A percentile compares a stretch with the other conserved stretches of the same genome.
These are phyloP conservation scores for Paramyrothecium roridum DNA, from an alignment of 2,329 filamentous ascomycete genomes.

Conservation along the genomic window DNA sequence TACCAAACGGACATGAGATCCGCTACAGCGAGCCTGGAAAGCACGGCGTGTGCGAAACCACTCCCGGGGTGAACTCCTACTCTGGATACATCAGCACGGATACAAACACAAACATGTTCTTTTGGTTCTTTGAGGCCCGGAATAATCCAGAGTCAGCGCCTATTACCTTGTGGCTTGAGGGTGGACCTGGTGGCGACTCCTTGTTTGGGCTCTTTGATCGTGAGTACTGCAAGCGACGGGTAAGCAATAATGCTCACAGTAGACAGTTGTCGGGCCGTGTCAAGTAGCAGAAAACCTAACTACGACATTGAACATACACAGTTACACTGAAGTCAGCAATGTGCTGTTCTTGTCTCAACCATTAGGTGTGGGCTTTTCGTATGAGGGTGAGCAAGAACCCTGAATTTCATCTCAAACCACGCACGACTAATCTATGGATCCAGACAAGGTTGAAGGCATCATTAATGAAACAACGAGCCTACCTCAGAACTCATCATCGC, in stretches of 20 bases:
- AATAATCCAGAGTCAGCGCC: slow-evolving; percentile 11
- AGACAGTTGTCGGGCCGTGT: slow-evolving; percentile 5
- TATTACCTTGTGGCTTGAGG: slow-evolving; percentile 55
- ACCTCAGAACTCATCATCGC: background rate
- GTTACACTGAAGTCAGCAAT: slow-evolving; percentile 9
- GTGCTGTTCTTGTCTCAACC: slow-evolving; percentile 9
- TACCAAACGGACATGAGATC: slow-evolving; percentile 3
- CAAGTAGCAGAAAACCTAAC: slow-evolving; percentile 9
- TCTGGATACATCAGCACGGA: slow-evolving; percentile 43
- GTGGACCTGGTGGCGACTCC: slow-evolving; percentile 47
- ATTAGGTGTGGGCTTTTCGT: slow-evolving; percentile 5
- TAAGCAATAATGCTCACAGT: background rate
- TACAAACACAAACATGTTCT: slow-evolving; percentile 12
- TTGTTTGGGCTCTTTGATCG: slow-evolving; percentile 10
- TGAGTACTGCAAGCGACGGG: background rate
- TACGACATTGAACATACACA: slow-evolving; percentile 4
- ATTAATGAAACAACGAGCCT: background rate
- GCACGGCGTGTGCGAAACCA: slow-evolving; percentile 50
- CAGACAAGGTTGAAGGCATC: background rate
- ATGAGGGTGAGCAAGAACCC: background rate
- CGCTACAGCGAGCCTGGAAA: slow-evolving; percentile 17
- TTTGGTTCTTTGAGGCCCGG: slow-evolving; percentile 21
- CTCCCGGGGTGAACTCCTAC: slow-evolving; percentile 20
- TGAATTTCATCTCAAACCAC: background rate
- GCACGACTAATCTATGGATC: background rate